A percentile compares a stretch with the other conserved stretches of the same genome.
These are phyloP conservation scores for Keithomyces neogunnii DNA, from an alignment of 2,329 filamentous ascomycete genomes.

Conservation along the genomic window DNA sequence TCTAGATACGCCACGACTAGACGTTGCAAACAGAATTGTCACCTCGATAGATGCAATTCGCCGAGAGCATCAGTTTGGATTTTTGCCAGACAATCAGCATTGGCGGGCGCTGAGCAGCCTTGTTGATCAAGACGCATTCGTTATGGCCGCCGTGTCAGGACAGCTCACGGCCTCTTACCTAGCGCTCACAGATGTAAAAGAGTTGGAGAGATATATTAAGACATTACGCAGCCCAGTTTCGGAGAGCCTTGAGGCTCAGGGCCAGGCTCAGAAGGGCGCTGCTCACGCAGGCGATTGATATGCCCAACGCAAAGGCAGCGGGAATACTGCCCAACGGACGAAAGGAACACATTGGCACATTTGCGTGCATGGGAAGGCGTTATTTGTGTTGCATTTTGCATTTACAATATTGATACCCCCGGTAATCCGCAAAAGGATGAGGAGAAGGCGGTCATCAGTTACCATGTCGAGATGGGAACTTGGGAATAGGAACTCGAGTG, in stretches of 20 bases:
- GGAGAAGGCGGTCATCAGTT: neutral
- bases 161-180: conserved; percentile 18
- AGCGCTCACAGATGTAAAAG: conserved; percentile 16
- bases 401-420: conserved; percentile 4
- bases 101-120: conserved; percentile 24
- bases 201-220: conserved; percentile 17
- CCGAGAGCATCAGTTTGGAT: conserved; percentile 16
- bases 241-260: conserved; percentile 15
- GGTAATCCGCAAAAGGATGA: neutral
- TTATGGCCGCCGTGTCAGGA: conserved; percentile 19
- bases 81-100: conserved; percentile 23
- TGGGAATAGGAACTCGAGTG: too few species aligned
- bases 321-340: neutral
- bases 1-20: neutral
- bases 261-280: neutral
- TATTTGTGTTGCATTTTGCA: neutral
- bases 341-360: neutral
- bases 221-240: conserved; percentile 17
- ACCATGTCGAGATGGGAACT: neutral
- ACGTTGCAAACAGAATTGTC: conserved; percentile 14
- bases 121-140: conserved; percentile 20
- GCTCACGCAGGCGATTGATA: neutral
- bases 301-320: neutral
- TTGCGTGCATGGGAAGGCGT: neutral
- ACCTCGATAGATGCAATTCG: conserved; percentile 17